Evolutionary conservation across 352 stramenopile species (phyloP).

Genomic region (Globisporangium irregulare): DNA sequence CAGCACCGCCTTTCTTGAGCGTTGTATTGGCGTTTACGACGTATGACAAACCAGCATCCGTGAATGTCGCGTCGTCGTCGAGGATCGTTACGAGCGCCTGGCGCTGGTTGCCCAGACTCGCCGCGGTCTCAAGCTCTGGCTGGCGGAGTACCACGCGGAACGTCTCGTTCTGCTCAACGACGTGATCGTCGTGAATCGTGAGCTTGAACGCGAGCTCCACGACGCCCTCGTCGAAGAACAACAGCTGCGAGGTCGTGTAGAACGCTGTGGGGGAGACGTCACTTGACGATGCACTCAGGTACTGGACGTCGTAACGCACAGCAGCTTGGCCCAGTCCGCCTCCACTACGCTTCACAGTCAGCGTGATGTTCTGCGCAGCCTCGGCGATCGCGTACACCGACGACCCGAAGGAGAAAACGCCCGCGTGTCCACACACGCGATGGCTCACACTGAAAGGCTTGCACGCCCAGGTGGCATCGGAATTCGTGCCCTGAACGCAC

Average conservation of each 20-base stretch:
- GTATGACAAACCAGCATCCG: slow-evolving; percentile 40
- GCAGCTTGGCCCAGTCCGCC: slow-evolving; percentile 75
- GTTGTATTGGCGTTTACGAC: slow-evolving; percentile 26
- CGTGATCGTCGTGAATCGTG: slow-evolving; percentile 90
- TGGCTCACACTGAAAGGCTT: slow-evolving; percentile 49
- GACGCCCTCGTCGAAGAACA: slow-evolving; percentile 81
- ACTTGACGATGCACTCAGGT: slow-evolving; percentile 64
- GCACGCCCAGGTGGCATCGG: slow-evolving; percentile 73
- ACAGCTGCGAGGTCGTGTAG: slow-evolving; percentile 81
- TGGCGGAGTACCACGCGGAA: slow-evolving; percentile 59
- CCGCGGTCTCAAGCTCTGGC: slow-evolving; percentile 20
- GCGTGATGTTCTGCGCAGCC: slow-evolving; percentile 54
- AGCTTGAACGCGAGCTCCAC: slow-evolving; percentile 87
- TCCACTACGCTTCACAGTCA: slow-evolving; percentile 85
- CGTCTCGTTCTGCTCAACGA: slow-evolving; percentile 59
- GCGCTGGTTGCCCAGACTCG: slow-evolving; percentile 58
- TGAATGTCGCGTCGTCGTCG: slow-evolving; percentile 49
- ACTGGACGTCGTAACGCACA: slow-evolving; percentile 83
- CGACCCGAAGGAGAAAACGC: slow-evolving; percentile 86
- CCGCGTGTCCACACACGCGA: slow-evolving; percentile 88
- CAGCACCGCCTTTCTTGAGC: slow-evolving; percentile 33
- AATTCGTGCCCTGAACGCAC: slow-evolving; percentile 57
- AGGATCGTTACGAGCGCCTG: slow-evolving; percentile 68
- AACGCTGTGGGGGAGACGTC: slow-evolving; percentile 85
- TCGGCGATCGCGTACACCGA: slow-evolving; percentile 86